These are phyloP conservation scores for Prototheca stagnorum DNA, from an alignment of 163 green algal species.

Conservation along the genomic window DNA sequence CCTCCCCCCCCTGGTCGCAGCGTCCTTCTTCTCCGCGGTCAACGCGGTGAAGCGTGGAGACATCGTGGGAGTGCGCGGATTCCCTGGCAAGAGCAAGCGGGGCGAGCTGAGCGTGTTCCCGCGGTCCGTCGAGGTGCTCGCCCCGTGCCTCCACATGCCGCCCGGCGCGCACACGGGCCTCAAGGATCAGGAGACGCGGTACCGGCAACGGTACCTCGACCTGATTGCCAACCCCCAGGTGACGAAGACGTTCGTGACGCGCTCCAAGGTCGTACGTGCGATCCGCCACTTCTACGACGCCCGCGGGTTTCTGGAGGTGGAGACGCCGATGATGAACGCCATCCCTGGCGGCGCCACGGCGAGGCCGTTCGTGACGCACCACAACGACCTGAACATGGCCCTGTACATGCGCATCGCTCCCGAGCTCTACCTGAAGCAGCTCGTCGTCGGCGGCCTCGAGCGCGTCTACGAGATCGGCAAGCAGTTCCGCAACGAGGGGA, in stretches of 20 bases:
- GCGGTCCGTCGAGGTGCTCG: constrained; percentile 47
- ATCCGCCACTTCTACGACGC: constrained; percentile 81
- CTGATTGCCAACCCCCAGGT: constrained; percentile 72
- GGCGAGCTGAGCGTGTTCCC: constrained; percentile 94
- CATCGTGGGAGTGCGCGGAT: constrained; percentile 80
- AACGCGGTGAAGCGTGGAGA: constrained; percentile 79
- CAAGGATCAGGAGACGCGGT: constrained; percentile 85
- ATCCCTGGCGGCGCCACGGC: constrained; percentile 90
- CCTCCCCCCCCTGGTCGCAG: too few relatives aligned
- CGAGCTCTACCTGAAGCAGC: constrained; percentile 92
- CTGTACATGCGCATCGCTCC: constrained; percentile 96
- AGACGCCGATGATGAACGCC: constrained; percentile 99
- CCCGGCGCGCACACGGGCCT: constrained; percentile 60
- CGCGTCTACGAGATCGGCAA: constrained; percentile 96
- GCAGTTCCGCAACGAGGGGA: constrained; percentile 92
- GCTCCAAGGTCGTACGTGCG: constrained; percentile 67
- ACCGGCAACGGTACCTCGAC: constrained; percentile 93
- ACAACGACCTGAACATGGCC: constrained; percentile 97
- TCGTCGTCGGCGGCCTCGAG: constrained; percentile 83
- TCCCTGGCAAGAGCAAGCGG: constrained; percentile 88
- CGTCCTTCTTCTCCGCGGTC: constrained; percentile 59
- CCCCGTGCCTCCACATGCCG: constrained; percentile 96
- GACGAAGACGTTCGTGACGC: constrained; percentile 67
- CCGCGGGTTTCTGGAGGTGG: constrained; percentile 88
- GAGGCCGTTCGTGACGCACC: constrained; percentile 89